These are phyloP conservation scores for Lasiosphaeriaceae sp. DNA, from an alignment of 495 filamentous ascomycete genomes.

Conservation along the genomic window DNA sequence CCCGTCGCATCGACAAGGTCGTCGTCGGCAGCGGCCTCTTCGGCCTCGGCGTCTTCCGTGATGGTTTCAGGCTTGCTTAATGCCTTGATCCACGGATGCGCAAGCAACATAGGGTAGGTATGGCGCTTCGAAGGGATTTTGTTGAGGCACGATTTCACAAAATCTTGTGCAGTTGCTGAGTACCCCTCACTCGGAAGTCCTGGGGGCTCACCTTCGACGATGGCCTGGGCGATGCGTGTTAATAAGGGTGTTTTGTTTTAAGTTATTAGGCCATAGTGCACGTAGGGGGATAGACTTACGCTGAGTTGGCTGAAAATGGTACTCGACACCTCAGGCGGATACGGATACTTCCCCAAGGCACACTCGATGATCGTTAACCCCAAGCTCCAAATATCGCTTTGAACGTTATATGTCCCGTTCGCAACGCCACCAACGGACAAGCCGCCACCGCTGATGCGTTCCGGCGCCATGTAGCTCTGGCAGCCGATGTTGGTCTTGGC, in stretches of 20 bases:
- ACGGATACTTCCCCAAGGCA: conserved; percentile 91
- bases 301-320: conserved; percentile 98
- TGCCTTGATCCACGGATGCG: conserved; percentile 80
- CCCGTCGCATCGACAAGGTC: conserved; percentile 43
- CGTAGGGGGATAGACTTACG: conserved; percentile 54
- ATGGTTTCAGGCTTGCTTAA: conserved; percentile 83
- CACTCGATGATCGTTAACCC: conserved; percentile 96
- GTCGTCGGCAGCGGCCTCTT: conserved; percentile 44
- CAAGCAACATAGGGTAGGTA: conserved; percentile 83
- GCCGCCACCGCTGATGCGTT: conserved; percentile 84
- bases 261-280: neutral
- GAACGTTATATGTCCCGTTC: conserved; percentile 91
- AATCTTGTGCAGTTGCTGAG: conserved; percentile 76
- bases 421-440: conserved; percentile 67
- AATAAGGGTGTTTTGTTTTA: neutral
- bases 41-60: conserved; percentile 66
- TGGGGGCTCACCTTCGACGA: conserved; percentile 92
- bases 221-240: conserved; percentile 59
- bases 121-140: conserved; percentile 89
- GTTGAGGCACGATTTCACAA: conserved; percentile 85
- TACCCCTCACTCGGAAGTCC: conserved; percentile 73
- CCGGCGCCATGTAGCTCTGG: conserved; percentile 99
- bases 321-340: conserved; percentile 96
- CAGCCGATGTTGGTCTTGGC: conserved; percentile 99
- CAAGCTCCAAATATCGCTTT: conserved; percentile 97